phyloP scores from a whole-genome alignment of 768 basidiomycete genomes.

The Pleurotus salmoneostramineus region DNA sequence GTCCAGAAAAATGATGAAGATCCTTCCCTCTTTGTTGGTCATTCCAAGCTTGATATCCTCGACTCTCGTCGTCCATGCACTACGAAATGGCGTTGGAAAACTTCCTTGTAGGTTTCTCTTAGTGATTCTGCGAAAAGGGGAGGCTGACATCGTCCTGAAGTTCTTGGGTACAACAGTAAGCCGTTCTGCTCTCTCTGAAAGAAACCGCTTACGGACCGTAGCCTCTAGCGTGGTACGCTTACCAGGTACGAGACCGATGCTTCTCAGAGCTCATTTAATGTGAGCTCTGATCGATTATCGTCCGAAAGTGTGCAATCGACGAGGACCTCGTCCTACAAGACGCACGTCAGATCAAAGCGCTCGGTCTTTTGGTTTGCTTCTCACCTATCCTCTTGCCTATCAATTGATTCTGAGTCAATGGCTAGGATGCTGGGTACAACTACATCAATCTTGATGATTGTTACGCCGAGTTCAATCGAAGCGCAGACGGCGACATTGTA shows the following conservation, averaged over 20 bases:
- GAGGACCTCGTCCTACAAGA: constrained; percentile 47
- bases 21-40: background rate
- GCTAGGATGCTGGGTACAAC: constrained; percentile 53
- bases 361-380: constrained; percentile 45
- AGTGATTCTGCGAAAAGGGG: background rate
- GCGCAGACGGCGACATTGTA: constrained; percentile 44
- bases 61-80: constrained; percentile 6
- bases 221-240: constrained; percentile 62
- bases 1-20: too few species aligned
- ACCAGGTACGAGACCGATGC: constrained; percentile 40
- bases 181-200: constrained; percentile 1
- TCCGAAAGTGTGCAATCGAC: constrained; percentile 54
- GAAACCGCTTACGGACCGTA: background rate
- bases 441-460: constrained; percentile 66
- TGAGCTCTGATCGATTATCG: background rate
- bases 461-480: constrained; percentile 54
- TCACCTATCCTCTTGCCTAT: background rate
- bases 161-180: constrained; percentile 65
- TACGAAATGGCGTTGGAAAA: constrained; percentile 34
- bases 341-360: constrained; percentile 48
- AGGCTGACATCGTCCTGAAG: constrained; percentile 21
- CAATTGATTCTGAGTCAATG: too few species aligned
- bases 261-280: background rate
- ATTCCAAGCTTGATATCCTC: background rate
- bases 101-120: constrained; percentile 27